Evolutionary conservation across 2,329 filamentous ascomycete species (phyloP).

Genomic region (Onygenales sp.): DNA sequence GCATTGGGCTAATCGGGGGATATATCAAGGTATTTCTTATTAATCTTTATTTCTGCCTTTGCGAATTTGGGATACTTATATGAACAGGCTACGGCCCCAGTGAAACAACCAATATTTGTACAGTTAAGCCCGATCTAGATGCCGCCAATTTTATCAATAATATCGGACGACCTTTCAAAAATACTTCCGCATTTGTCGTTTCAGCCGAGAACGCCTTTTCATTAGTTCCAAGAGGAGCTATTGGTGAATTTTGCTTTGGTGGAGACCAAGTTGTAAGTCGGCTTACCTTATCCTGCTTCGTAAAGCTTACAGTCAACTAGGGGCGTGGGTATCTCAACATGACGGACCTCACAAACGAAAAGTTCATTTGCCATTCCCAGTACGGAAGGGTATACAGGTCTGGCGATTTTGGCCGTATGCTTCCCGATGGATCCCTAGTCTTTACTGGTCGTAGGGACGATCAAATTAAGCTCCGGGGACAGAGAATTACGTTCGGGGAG

Average conservation of each 20-base stretch:
- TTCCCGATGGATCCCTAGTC: conserved; percentile 64
- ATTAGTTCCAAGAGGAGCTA: conserved; percentile 57
- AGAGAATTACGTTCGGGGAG: conserved; percentile 69
- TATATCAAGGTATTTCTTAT: conserved; percentile 54
- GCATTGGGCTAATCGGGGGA: conserved; percentile 55
- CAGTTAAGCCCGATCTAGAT: conserved; percentile 54
- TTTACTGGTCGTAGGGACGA: conserved; percentile 67
- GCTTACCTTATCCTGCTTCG: not conserved
- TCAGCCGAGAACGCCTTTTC: conserved; percentile 34
- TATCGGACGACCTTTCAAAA: conserved; percentile 64
- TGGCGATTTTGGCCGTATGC: conserved; percentile 71
- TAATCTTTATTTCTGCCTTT: conserved; percentile 3
- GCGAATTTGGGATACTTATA: too few relatives aligned
- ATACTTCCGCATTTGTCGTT: conserved; percentile 66
- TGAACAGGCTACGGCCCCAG: conserved; percentile 63
- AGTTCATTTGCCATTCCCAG: conserved; percentile 58
- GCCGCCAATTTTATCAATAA: conserved; percentile 56
- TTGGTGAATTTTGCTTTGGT: conserved; percentile 80
- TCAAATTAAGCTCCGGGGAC: conserved; percentile 73
- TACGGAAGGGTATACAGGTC: conserved; percentile 72
- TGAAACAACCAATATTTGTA: conserved; percentile 83
- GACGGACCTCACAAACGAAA: conserved; percentile 51
- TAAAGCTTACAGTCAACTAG: conserved; percentile 12
- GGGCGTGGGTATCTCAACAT: conserved; percentile 62
- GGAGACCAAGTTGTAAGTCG: conserved; percentile 62